Conservation (phyloP, 1,284 basidiomycete genomes). For the Pyrrhoderma noxium region DNA sequence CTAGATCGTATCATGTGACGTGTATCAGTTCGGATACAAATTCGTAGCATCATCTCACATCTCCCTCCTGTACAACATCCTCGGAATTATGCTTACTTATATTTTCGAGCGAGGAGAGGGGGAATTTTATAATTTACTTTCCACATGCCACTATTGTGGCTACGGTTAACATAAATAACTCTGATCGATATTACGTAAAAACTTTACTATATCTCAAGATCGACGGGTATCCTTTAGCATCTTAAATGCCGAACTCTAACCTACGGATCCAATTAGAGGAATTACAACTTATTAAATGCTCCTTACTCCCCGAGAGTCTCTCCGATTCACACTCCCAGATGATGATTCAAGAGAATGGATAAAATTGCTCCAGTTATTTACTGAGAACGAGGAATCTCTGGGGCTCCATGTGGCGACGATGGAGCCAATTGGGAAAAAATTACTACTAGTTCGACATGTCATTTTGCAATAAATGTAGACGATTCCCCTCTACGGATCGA, state of each 20-base stretch:
- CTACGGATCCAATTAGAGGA: constrained; percentile 20
- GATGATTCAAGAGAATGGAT: constrained; percentile 17
- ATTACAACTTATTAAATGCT: constrained; percentile 25
- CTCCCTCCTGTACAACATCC: too few species aligned
- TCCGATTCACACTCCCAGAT: constrained; percentile 18
- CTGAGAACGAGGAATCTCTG: constrained; percentile 3
- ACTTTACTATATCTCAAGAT: too few species aligned
- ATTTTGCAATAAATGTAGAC: constrained; percentile 24
- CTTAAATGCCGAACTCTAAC: not conserved
- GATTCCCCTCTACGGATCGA: constrained; percentile 21
- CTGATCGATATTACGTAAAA: too few species aligned
- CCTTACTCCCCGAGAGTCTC: constrained; percentile 30
- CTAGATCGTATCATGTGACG: too few species aligned
- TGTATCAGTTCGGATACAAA: too few species aligned
- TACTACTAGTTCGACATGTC: constrained; percentile 14
- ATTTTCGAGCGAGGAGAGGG: too few species aligned
- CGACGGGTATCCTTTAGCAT: too few species aligned
- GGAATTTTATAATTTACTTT: too few species aligned
- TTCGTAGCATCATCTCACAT: too few species aligned
- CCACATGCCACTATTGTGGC: too few species aligned
- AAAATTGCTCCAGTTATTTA: not conserved
- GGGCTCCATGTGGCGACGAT: not conserved
- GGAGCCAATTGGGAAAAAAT: not conserved
- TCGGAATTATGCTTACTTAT: too few species aligned
- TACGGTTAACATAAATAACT: too few species aligned